phyloP scores from a whole-genome alignment of 2,329 filamentous ascomycete species.

The Apiospora hydei region DNA sequence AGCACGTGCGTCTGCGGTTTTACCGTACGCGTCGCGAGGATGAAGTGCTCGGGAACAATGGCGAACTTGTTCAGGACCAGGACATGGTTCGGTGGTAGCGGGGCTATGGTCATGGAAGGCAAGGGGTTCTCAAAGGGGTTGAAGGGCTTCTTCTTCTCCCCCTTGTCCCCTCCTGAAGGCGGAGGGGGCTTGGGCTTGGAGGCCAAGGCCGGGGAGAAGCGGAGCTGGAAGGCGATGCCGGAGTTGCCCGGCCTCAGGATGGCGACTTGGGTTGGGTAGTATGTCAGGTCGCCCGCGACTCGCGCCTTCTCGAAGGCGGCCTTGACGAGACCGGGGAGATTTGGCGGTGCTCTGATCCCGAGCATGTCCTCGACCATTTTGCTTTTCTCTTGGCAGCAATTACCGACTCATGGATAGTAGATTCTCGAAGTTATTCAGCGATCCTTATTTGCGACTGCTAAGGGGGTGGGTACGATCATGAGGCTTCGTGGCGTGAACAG shows the following conservation, averaged over 20 bases:
- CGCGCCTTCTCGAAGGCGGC: slow-evolving; percentile 57
- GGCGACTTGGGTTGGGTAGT: slow-evolving; percentile 61
- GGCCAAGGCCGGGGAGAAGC: slow-evolving; percentile 73
- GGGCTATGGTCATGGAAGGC: slow-evolving; percentile 59
- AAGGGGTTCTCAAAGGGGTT: slow-evolving; percentile 72
- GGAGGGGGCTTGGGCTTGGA: slow-evolving; percentile 64
- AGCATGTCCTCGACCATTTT: slow-evolving; percentile 42
- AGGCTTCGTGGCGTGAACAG: neutral
- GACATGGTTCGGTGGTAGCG: slow-evolving; percentile 62
- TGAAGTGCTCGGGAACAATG: slow-evolving; percentile 74
- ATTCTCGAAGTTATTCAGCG: neutral
- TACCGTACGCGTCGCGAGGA: slow-evolving; percentile 70
- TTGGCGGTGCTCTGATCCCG: slow-evolving; percentile 49
- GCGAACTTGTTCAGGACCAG: slow-evolving; percentile 81
- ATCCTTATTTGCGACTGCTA: neutral
- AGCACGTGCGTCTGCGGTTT: slow-evolving; percentile 71
- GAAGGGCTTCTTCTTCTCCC: slow-evolving; percentile 51
- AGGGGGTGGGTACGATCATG: neutral
- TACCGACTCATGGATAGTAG: neutral
- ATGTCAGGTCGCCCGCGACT: slow-evolving; percentile 56
- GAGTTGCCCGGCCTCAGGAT: slow-evolving; percentile 51
- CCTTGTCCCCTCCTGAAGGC: neutral
- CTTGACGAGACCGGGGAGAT: slow-evolving; percentile 60
- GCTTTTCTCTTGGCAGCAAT: neutral
- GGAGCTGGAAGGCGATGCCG: slow-evolving; percentile 70